Conservation (phyloP, 2,329 filamentous ascomycete species). For the Ceratocystis albifundus region DNA sequence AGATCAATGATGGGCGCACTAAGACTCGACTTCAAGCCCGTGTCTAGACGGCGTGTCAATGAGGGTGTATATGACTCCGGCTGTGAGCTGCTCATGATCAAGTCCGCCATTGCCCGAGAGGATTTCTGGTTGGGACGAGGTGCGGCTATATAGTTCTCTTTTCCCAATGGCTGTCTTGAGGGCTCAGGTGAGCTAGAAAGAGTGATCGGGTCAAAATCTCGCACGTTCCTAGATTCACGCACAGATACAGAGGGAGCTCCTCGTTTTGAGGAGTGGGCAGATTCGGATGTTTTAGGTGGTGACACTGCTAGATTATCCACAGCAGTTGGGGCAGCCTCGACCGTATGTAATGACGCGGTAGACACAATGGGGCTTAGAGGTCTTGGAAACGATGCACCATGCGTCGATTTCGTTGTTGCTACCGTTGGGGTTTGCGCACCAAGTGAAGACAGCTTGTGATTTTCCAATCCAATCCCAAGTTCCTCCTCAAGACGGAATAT, state of each 20-base stretch:
- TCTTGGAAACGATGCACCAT: not conserved
- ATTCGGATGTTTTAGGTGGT: not conserved
- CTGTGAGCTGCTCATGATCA: constrained; percentile 16
- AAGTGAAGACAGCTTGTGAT: not conserved
- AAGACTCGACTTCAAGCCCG: constrained; percentile 3
- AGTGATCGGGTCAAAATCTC: constrained; percentile 12
- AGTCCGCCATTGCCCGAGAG: not conserved
- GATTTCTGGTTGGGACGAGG: not conserved
- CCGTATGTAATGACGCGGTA: not conserved
- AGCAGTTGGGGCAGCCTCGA: too few relatives aligned
- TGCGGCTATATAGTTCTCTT: not conserved
- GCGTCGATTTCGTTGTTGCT: not conserved
- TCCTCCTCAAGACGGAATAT: constrained; percentile 4
- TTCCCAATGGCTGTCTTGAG: not conserved
- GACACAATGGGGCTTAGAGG: not conserved
- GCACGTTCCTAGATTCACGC: not conserved
- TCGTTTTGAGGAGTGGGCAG: not conserved
- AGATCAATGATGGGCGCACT: constrained; percentile 3
- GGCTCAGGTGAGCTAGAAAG: constrained; percentile 4
- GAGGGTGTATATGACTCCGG: not conserved
- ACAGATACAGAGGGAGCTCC: not conserved
- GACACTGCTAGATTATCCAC: not conserved
- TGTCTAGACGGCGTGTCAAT: not conserved
- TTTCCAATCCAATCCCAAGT: not conserved
- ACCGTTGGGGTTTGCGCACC: not conserved